Conservation (phyloP, 331 rosid species). For the Prunus yedoensis region DNA sequence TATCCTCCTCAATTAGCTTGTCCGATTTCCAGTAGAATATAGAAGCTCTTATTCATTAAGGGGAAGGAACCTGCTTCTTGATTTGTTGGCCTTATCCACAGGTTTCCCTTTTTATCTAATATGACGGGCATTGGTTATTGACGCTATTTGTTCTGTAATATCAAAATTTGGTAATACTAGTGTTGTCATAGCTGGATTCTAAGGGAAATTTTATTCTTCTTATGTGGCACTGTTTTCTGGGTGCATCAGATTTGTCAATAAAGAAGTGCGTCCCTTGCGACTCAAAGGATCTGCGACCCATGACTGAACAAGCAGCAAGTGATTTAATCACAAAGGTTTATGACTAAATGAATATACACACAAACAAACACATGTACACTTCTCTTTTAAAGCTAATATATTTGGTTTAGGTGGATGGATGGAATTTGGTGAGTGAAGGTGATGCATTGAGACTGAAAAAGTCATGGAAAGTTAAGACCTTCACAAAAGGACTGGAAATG, state of each 20-base stretch:
- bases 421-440: slow-evolving; percentile 67
- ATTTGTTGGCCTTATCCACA: background rate
- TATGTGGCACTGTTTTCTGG: background rate
- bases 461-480: slow-evolving; percentile 75
- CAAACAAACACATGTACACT: background rate
- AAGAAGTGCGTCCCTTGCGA: slow-evolving; percentile 77
- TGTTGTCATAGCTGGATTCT: background rate
- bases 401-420: slow-evolving; percentile 53
- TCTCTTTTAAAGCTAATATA: background rate
- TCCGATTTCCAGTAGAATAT: background rate
- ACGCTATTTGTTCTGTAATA: background rate
- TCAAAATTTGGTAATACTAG: background rate
- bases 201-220: background rate
- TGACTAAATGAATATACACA: background rate
- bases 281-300: slow-evolving; percentile 63
- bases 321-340: slow-evolving; percentile 58
- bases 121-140: slow-evolving; percentile 4
- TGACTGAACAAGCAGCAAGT: slow-evolving; percentile 64
- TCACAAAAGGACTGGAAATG: slow-evolving; percentile 78
- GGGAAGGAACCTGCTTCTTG: slow-evolving; percentile 4
- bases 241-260: slow-evolving; percentile 48
- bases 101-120: background rate
- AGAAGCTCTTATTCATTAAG: background rate
- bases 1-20: background rate
- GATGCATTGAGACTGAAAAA: slow-evolving; percentile 57